Conservation (phyloP, 2,329 filamentous ascomycete species). For the Aquanectria penicillioides region DNA sequence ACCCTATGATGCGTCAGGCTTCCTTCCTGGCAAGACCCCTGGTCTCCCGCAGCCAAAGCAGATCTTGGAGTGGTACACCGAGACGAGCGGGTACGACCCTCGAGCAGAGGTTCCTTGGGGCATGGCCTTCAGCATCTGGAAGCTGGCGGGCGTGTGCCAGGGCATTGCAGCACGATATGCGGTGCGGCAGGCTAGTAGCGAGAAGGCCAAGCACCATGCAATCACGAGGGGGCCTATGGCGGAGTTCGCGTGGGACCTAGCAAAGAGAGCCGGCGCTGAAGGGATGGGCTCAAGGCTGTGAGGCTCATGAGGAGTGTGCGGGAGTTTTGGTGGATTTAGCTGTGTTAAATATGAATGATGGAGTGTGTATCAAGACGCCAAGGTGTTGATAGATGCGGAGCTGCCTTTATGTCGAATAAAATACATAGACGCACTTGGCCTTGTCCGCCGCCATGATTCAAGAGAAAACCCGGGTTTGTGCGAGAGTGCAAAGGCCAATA, state of each 20-base stretch:
- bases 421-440: too few species aligned
- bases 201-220: constrained; percentile 78
- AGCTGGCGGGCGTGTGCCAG: constrained; percentile 74
- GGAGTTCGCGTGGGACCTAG: constrained; percentile 80
- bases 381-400: neutral
- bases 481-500: too few species aligned
- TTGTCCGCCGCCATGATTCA: too few species aligned
- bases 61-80: constrained; percentile 54
- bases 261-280: constrained; percentile 56
- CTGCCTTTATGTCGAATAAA: too few species aligned
- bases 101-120: constrained; percentile 68
- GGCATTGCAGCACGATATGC: constrained; percentile 93
- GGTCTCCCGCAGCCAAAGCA: constrained; percentile 65
- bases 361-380: neutral
- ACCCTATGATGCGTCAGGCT: constrained; percentile 55
- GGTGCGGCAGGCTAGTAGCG: constrained; percentile 87
- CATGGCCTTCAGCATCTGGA: constrained; percentile 70
- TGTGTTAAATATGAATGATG: neutral
- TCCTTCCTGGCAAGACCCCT: constrained; percentile 70
- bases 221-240: constrained; percentile 76
- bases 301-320: neutral
- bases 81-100: constrained; percentile 76
- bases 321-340: neutral
- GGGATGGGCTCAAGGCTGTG: constrained; percentile 42
- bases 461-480: too few species aligned